Conservation (phyloP, 2,329 filamentous ascomycete species). For the Proliferodiscus dingleyae region DNA sequence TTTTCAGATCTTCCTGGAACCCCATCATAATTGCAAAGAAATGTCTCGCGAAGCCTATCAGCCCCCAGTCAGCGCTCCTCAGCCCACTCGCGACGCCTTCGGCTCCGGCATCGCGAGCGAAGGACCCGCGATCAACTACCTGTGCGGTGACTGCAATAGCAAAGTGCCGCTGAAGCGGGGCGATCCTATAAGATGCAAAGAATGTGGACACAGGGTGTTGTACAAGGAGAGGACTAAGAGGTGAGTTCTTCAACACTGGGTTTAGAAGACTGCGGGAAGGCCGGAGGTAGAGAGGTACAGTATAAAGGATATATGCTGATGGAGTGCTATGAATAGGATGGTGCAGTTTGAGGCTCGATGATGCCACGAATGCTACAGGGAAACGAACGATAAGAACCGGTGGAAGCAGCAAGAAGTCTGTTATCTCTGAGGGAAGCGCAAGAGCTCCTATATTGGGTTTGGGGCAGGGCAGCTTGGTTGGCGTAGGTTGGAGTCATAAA, state of each 20-base stretch:
- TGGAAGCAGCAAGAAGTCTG: too few relatives aligned
- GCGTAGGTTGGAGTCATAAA: too few relatives aligned
- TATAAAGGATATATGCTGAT: slow-evolving; percentile 17
- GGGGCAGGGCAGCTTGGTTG: slow-evolving; percentile 8
- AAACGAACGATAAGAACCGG: neutral
- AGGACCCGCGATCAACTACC: slow-evolving; percentile 59
- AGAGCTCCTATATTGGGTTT: neutral
- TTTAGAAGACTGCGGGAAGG: neutral
- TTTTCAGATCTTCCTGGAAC: neutral
- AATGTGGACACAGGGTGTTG: slow-evolving; percentile 90
- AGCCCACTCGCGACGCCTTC: slow-evolving; percentile 35
- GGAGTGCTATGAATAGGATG: slow-evolving; percentile 57
- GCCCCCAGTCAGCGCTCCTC: slow-evolving; percentile 52
- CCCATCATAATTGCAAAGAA: neutral
- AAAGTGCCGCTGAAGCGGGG: slow-evolving; percentile 71
- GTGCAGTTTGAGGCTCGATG: slow-evolving; percentile 95
- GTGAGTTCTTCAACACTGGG: slow-evolving; percentile 45
- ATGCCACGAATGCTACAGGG: too few relatives aligned
- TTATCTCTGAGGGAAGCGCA: neutral
- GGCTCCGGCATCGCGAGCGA: slow-evolving; percentile 31
- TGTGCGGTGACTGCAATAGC: slow-evolving; percentile 80
- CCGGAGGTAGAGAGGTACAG: slow-evolving; percentile 1
- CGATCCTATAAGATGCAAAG: slow-evolving; percentile 80
- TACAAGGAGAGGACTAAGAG: slow-evolving; percentile 98
- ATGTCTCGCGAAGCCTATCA: slow-evolving; percentile 77